Conservation (phyloP, 1,284 basidiomycete genomes). For the Cryptococcus sp. region DNA sequence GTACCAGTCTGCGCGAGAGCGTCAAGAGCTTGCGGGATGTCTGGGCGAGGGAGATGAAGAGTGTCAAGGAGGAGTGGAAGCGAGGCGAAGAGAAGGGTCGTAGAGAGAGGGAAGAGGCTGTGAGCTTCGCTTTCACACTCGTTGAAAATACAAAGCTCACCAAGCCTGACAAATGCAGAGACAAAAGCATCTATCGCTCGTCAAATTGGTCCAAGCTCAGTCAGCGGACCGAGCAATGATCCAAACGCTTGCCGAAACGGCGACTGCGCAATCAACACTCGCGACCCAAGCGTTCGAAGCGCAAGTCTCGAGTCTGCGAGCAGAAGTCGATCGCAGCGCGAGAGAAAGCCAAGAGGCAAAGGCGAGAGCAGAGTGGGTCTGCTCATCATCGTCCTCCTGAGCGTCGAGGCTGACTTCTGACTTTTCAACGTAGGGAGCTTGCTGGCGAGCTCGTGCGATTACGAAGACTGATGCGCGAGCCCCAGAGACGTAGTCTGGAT, state of each 20-base stretch:
- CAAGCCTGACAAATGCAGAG: constrained; percentile 13
- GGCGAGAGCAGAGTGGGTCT: constrained; percentile 34
- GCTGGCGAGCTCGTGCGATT: constrained; percentile 35
- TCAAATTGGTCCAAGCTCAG: constrained; percentile 42
- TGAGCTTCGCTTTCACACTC: constrained; percentile 17
- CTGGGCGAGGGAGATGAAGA: constrained; percentile 47
- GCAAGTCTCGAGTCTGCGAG: constrained; percentile 24
- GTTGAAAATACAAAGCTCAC: neutral
- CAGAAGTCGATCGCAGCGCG: constrained; percentile 28
- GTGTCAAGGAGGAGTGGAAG: constrained; percentile 37
- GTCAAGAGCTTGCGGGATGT: constrained; percentile 44
- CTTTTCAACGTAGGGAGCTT: constrained; percentile 24
- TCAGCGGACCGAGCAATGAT: constrained; percentile 33
- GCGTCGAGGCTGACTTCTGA: constrained; percentile 2
- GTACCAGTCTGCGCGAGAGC: constrained; percentile 38
- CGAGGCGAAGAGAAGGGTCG: constrained; percentile 28
- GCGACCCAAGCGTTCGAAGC: constrained; percentile 26
- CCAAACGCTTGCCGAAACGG: constrained; percentile 27
- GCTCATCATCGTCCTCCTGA: neutral
- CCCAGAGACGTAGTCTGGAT: constrained; percentile 11
- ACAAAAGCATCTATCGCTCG: constrained; percentile 31
- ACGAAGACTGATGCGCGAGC: constrained; percentile 38
- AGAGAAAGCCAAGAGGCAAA: constrained; percentile 30
- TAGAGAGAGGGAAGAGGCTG: constrained; percentile 40
- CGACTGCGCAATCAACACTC: constrained; percentile 16